These are phyloP conservation scores for Ulota crispa DNA, from an alignment of 225 moss, liverwort and hornwort genomes.

Conservation along the genomic window DNA sequence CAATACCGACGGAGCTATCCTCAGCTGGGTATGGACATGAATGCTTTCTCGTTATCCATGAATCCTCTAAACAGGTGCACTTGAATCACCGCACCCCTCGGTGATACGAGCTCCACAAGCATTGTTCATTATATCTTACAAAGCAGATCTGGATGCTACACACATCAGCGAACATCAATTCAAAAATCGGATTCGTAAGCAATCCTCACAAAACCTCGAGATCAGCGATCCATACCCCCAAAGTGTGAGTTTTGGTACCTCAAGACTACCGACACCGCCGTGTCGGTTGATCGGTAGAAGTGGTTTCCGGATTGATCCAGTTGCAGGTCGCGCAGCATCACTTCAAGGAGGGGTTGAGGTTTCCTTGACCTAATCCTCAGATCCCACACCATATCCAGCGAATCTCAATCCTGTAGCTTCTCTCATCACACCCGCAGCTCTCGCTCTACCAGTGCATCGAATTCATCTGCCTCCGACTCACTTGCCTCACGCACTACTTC, in stretches of 20 bases:
- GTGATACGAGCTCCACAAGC: neutral
- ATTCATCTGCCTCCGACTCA: slow-evolving; percentile 20
- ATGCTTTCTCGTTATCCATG: neutral
- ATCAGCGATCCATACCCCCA: slow-evolving; percentile 26
- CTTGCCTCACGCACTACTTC: neutral
- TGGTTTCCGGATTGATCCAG: neutral
- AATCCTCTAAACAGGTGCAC: neutral
- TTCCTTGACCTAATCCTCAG: neutral
- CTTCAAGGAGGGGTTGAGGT: neutral
- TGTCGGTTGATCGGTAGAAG: neutral
- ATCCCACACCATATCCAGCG: neutral
- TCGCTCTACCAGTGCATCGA: neutral
- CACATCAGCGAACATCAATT: neutral
- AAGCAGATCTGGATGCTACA: slow-evolving; percentile 6
- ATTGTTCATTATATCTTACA: neutral
- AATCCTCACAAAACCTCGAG: neutral
- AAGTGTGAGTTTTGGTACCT: neutral
- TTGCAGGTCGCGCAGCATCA: neutral
- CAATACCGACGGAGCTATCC: neutral
- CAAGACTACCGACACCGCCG: neutral
- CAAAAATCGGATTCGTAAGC: neutral
- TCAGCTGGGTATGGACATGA: neutral
- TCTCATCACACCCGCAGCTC: neutral
- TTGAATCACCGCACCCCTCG: neutral
- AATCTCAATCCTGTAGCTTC: neutral